Evolutionary conservation across 2,329 filamentous ascomycete species (phyloP), one percentile per base, ranked within the genome.

Genomic region (Macrophomina phaseolina): DNA sequence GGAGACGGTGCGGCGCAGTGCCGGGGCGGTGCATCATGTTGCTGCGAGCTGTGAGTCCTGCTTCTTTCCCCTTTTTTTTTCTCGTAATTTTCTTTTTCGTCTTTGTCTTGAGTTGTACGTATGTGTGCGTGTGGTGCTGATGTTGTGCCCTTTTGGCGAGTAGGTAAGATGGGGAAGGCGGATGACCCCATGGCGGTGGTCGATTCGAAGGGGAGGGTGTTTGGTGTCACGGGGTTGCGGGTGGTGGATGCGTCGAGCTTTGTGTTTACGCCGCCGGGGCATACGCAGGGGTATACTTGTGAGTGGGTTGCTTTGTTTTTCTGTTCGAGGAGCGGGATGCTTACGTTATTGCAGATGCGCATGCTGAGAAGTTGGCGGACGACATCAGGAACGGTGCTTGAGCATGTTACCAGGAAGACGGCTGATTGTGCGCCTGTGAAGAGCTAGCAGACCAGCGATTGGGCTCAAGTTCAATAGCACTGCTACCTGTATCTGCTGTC

Each of bases 121-220:
- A 3, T 23, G 23, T 23, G 23, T 23, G 23, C 23, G 23, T 23
- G 23, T 3, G 23, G 23, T 23, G 23, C 23, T 23, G 23, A 23
- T 23, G 3, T 23, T 23, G 23, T 23, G 23, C 23, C 23, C 23
- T 23, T 23, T 23, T 23, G 23, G 3, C 23, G 23, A 23, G 18
- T 23, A 51, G 48, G 48, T 16, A 61, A 67, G 14, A 73, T 78
- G 55, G 75, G 75, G 1, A 69, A 68, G 40, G 67, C 68, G n/a
- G 70, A 71, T 34, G 72, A 79, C 63, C 64, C 68, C 3, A 67
- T 75, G 68, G 77, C 77, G 6, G 76, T 79, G 1, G 69, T 79
- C 9, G 78, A 79, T 69, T 72, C 71, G 2, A 73, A 74, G 55
- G 71, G 73, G n/a, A 71, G 75, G 36, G 78, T 80, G 1, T 71